Percentiles rank a stretch among this genome's conserved stretches.
Conservation (phyloP, 129 eudicot genomes). For the Deinandra increscens region DNA sequence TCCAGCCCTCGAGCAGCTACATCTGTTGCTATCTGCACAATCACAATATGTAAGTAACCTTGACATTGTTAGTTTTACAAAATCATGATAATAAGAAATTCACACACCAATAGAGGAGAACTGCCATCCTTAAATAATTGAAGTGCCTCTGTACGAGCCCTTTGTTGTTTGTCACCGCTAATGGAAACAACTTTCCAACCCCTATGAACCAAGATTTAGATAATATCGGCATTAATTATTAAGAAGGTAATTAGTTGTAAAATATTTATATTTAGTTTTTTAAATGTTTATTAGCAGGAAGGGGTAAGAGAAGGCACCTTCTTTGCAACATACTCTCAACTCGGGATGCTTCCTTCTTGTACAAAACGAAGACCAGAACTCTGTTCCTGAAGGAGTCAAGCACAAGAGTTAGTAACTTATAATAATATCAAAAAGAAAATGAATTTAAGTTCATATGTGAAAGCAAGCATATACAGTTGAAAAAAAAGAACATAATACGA, state of each 20-base stretch:
- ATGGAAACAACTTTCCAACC: conserved; percentile 95
- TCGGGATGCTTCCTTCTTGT: conserved; percentile 98
- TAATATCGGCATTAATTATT: background rate
- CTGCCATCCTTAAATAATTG: conserved; percentile 77
- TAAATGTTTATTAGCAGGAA: background rate
- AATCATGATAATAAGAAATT: too few species aligned
- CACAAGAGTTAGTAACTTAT: conserved; percentile 56
- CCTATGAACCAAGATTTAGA: conserved; percentile 32
- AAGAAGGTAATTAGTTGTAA: background rate
- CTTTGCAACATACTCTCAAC: conserved; percentile 87
- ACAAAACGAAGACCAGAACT: conserved; percentile 84
- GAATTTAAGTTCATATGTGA: conserved; percentile 10
- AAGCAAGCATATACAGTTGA: background rate
- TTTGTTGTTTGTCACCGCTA: conserved; percentile 90
- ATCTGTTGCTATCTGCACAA: conserved; percentile 87
- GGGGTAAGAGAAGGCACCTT: conserved; percentile 51
- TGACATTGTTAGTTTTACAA: too few species aligned
- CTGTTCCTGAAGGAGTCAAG: conserved; percentile 61
- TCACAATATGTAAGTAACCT: too few species aligned
- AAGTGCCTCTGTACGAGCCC: conserved; percentile 78
- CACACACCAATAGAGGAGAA: conserved; percentile 72
- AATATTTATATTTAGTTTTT: too few species aligned
- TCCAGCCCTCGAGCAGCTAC: conserved; percentile 99
- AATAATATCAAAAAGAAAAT: conserved; percentile 20
- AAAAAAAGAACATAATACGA: background rate